Evolutionary conservation across 331 rosid genomes (phyloP).

Genomic region (Spiraea crenata): DNA sequence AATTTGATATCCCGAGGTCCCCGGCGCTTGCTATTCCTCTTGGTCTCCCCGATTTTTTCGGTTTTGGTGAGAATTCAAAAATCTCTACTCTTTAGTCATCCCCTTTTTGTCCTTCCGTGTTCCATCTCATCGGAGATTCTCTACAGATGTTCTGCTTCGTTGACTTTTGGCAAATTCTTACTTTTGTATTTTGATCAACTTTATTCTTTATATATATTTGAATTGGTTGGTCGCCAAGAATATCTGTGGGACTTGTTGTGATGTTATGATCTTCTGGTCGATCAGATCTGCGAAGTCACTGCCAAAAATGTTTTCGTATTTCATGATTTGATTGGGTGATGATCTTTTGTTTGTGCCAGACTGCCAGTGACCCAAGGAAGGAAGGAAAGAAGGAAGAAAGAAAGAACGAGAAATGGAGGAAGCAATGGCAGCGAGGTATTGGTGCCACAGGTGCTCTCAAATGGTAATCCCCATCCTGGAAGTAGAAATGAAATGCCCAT

Average conservation of each 20-base stretch:
- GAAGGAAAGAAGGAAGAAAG: background rate
- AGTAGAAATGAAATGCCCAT: conserved; percentile 66
- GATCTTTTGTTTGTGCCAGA: conserved; percentile 3
- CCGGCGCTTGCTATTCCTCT: no score
- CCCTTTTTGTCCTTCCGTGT: background rate
- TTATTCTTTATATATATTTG: background rate
- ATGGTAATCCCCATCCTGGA: conserved; percentile 59
- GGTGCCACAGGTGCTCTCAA: conserved; percentile 72
- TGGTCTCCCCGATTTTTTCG: background rate
- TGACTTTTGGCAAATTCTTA: background rate
- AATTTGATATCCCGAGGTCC: no score
- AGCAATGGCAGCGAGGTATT: conserved; percentile 54
- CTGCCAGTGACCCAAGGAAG: no score
- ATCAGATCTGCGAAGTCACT: background rate
- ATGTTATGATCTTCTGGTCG: background rate
- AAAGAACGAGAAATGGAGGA: conserved; percentile 43
- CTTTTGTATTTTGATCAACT: background rate
- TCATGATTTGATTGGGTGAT: conserved; percentile 1
- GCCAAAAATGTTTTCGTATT: background rate
- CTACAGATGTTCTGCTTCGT: background rate
- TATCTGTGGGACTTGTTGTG: background rate
- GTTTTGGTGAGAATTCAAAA: no score
- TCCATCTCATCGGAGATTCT: background rate
- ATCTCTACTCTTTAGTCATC: no score
- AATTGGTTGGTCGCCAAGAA: background rate